These are phyloP conservation scores for Ogataea thermomethanolica DNA, from an alignment of 805 yeast species.

Conservation along the genomic window DNA sequence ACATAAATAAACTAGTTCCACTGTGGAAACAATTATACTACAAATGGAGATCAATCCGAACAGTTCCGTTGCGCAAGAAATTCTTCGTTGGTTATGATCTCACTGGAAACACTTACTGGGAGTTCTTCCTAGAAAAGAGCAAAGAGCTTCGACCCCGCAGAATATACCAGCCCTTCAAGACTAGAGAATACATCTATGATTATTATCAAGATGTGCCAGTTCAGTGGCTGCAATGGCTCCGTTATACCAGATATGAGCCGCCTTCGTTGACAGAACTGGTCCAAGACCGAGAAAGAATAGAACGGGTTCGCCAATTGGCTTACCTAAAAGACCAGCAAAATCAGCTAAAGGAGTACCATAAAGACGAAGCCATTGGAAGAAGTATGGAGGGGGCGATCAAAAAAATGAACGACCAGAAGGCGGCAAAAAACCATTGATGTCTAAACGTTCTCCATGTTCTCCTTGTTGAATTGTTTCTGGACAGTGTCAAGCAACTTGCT, in stretches of 20 bases:
- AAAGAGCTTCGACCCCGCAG: conserved; percentile 48
- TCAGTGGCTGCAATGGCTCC: conserved; percentile 81
- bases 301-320: conserved; percentile 48
- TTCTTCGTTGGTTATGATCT: conserved; percentile 76
- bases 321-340: conserved; percentile 43
- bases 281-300: conserved; percentile 54
- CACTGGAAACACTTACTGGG: conserved; percentile 88
- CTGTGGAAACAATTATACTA: conserved; percentile 47
- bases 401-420: conserved; percentile 11
- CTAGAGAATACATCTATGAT: conserved; percentile 49
- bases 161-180: conserved; percentile 53
- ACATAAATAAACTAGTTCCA: conserved; percentile 46
- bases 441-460: conserved; percentile 14
- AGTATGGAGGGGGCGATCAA: conserved; percentile 25
- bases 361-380: conserved; percentile 18
- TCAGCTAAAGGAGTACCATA: conserved; percentile 20
- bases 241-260: conserved; percentile 54
- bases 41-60: conserved; percentile 57
- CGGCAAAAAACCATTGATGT: background rate
- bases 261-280: conserved; percentile 65
- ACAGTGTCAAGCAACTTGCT: conserved; percentile 6
- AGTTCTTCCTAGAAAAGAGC: conserved; percentile 52
- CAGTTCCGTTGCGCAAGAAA: conserved; percentile 63
- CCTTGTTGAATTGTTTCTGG: conserved; percentile 12
- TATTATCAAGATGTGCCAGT: conserved; percentile 59